These are phyloP conservation scores for Penicillium brevicompactum DNA, from an alignment of 2,329 filamentous ascomycete genomes.

Conservation along the genomic window DNA sequence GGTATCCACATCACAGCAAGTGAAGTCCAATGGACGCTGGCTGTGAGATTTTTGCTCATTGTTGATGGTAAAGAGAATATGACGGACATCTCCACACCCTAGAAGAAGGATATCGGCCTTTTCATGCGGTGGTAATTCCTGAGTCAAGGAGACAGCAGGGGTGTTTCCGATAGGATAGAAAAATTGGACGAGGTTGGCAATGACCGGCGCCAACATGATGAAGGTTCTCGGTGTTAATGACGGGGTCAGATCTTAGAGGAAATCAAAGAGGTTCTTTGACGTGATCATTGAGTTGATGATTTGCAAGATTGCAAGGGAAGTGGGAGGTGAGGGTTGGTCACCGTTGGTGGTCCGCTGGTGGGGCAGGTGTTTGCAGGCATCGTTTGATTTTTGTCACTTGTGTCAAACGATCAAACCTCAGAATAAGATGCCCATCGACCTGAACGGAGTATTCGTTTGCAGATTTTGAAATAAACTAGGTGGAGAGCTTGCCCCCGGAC, in stretches of 20 bases:
- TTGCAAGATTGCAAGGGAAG: too few relatives aligned
- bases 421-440: too few relatives aligned
- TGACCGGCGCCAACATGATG: not conserved
- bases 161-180: slow-evolving; percentile 1
- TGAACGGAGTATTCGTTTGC: too few relatives aligned
- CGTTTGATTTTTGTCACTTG: too few relatives aligned
- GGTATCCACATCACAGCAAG: not conserved
- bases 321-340: too few relatives aligned
- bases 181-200: not conserved
- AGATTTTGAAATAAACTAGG: too few relatives aligned
- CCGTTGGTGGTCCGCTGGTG: too few relatives aligned
- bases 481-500: too few relatives aligned
- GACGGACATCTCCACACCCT: not conserved
- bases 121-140: not conserved
- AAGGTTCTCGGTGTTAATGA: not conserved
- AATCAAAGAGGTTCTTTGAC: not conserved
- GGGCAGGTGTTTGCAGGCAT: too few relatives aligned
- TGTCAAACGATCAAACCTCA: too few relatives aligned
- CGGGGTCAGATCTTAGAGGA: not conserved
- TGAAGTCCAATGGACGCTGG: not conserved
- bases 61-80: not conserved
- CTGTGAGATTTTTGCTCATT: not conserved
- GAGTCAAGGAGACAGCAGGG: not conserved
- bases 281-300: too few relatives aligned
- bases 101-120: not conserved